Evolutionary conservation across 768 basidiomycete species (phyloP).

Genomic region (Amanita rubescens): DNA sequence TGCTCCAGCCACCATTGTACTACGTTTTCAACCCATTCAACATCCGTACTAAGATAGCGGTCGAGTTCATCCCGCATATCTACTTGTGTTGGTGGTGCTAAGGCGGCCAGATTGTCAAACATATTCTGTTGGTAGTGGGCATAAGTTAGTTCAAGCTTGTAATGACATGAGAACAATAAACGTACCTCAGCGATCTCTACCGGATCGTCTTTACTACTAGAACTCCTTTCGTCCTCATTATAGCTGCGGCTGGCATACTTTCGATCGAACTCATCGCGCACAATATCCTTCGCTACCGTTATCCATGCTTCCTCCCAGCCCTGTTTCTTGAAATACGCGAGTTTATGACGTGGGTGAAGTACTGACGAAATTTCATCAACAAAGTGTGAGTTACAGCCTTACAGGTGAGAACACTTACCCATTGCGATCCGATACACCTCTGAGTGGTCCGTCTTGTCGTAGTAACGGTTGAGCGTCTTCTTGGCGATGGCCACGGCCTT

Average conservation of each 20-base stretch:
- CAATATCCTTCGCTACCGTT: not conserved
- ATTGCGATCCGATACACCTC: not conserved
- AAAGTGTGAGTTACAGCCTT: too few species aligned
- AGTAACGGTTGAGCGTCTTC: not conserved
- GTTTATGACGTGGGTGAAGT: not conserved
- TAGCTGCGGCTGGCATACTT: not conserved
- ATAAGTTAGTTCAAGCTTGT: too few species aligned
- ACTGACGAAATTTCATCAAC: too few species aligned
- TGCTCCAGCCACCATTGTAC: slow-evolving; percentile 11
- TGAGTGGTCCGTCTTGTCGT: not conserved
- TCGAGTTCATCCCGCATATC: not conserved
- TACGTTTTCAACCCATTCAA: not conserved
- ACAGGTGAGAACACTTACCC: not conserved
- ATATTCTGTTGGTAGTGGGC: not conserved
- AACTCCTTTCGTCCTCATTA: too few species aligned
- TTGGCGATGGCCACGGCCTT: not conserved
- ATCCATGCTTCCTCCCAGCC: not conserved
- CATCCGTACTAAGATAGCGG: not conserved
- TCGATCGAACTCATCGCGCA: not conserved
- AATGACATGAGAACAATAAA: too few species aligned
- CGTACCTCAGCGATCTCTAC: too few species aligned
- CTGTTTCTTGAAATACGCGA: not conserved
- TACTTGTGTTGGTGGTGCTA: not conserved
- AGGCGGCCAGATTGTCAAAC: not conserved
- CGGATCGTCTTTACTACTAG: too few species aligned